Base-by-base conservation (phyloP, 163 green algal species). In the Scenedesmus sp. region DNA sequence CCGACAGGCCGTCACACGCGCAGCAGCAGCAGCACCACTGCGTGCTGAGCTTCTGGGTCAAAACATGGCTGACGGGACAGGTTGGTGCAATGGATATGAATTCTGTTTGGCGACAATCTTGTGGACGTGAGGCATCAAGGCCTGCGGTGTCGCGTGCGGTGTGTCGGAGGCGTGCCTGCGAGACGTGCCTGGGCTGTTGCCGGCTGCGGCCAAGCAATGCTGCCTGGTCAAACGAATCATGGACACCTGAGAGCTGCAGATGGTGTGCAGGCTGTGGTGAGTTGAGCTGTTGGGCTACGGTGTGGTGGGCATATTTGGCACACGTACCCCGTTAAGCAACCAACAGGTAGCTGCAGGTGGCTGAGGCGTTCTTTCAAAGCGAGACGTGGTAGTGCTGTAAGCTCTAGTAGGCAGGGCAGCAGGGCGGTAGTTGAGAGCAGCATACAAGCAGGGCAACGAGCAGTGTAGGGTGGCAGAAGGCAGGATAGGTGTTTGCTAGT, bases 11-110 rank as follows among this genome's bases (percentile, higher is more conserved):
- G 85, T 72, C 53, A 42, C 15, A 40, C 10, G 35, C 24, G 85
- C 49, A 43, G 30, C 24, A 90, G 85, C 72, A 90, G 72, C 85
- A 79, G 12, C 81, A 33, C 46, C 81, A 33, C 46, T 83, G 37
- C 65, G 5, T 76, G 30, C 18, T 76, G 37, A 3, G 65, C 40
- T 37, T 26, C 24, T 37, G 9, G 46, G 46, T 10, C 46, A 56
- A 56, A 56, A 7, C 46, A 9, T n/a, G 22, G 20, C 56, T 33
- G 22, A 22, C 3, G 30, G 20, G 30, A 2, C 10, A 70, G 51
- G 9, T 33, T 70, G 56, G 56, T 70, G 56, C n/a, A 22, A 4
- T 7, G 7, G 65, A 26, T 76, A 30, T 76, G 65, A 20, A 0
- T 76, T n/a, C 20, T 26, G 30, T 16, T 37, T 76, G 30, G 40